Base-by-base conservation (phyloP, 176 grass and related monocot genomes). In the Guadua angustifolia region DNA sequence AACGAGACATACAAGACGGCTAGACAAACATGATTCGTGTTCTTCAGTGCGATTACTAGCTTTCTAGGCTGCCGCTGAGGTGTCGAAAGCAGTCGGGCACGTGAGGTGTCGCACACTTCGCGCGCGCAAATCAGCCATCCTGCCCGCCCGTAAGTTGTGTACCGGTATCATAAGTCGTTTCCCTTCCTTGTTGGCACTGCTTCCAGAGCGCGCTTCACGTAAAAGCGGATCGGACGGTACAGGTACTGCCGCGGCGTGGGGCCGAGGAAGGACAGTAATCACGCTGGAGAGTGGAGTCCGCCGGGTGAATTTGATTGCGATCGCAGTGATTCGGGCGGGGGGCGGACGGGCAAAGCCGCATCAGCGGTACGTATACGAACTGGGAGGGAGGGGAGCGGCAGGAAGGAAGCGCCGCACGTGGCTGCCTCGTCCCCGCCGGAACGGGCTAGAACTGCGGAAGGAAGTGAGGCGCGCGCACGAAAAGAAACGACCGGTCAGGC, bases 241-340 rank as follows among this genome's bases (percentile, higher is more conserved):
- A 0, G 55, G 19, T 9, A 9, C 19, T 10, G 55, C 55, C 21
- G 7, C 19, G 21, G 7, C 55, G 7, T 47, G 49, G 78, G 51
- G 13, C 21, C 26, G 18, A 7, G 16, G 6, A 21, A 8, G n/a
- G 24, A 1, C n/a, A 12, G 74, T 58, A 19, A 84, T 66, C 68
- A 38, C 65, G 44, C 40, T 47, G 43, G 16, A 5, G 9, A 7
- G 21, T 42, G 29, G 71, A 74, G 50, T 3, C 15, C 61, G 6
- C 43, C 9, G 19, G 46, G 15, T 32, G 43, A 32, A 60, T 72
- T 26, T 39, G 33, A 18, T 36, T n/a, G 40, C 47, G n/a, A 19
- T 17, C 7, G 46, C 85, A 42, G 84, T 88, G 60, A 84, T 84
- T 78, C 14, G 33, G 1, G 63, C 4, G 21, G 51, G 21, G 51